Evolutionary conservation across 75 land plant species (phyloP), one percentile per base, ranked within the genome.

Genomic region (Pinus albicaulis): DNA sequence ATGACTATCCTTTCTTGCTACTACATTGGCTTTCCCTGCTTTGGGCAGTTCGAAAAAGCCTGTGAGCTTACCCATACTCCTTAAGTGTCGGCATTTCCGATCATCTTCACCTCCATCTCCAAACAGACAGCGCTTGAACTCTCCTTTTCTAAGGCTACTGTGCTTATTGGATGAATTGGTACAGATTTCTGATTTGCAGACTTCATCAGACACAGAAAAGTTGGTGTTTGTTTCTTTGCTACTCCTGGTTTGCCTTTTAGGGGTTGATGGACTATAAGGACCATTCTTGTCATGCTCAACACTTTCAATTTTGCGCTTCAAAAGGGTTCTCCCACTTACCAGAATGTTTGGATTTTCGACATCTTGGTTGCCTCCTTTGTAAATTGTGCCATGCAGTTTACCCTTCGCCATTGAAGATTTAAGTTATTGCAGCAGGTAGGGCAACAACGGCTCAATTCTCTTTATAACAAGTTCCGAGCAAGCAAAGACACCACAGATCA

Each of bases 61-160:
- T 5, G 70, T 65, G 22, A 65, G 44, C 70, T 65, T 65, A 34
- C 70, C 70, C 70, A 65, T 65, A 36, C 70, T 65, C 70, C 70
- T 65, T 31, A 34, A 65, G 20, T 65, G 36, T 65, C 70, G 41
- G 7, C n/a, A 34, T 65, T 36, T 65, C 41, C 48, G 36, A 36
- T 36, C 36, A 3, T 65, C 44, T 36, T n/a, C 70, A 19, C 36
- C 36, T 34, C 19, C 41, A 65, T 20, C 20, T 65, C 70, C 70
- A 38, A 65, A 65, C 22, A 65, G 70, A 20, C 70, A 2, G 7
- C 70, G n/a, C 48, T 36, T 65, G 6, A 65, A 65, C 70, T 65
- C 70, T 36, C 70, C 41, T 41, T 65, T 65, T 31, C 70, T 41
- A 19, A 19, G 70, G 70, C 41, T 65, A 17, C 70, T 16, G 36